These are phyloP conservation scores for Coemansia sp. DNA, from an alignment of 192 early-diverging fungal genomes.

Conservation along the genomic window DNA sequence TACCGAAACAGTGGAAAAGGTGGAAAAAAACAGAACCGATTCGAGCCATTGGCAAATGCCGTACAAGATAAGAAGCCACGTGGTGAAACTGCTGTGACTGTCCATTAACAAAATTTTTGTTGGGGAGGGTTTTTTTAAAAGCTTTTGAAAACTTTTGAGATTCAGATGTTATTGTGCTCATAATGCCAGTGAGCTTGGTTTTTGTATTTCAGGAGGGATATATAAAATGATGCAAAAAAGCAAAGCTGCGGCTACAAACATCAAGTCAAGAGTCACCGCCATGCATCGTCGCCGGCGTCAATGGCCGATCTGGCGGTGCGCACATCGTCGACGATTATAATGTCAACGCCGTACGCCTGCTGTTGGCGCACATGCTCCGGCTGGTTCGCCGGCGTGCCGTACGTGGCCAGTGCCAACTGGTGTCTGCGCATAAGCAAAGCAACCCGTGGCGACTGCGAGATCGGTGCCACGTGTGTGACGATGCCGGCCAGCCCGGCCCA, in stretches of 20 bases:
- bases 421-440: conserved; percentile 70
- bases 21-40: background rate
- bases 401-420: conserved; percentile 74
- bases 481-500: conserved; percentile 74
- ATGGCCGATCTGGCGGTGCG: conserved; percentile 54
- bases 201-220: background rate
- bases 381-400: conserved; percentile 79
- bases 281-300: conserved; percentile 4
- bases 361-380: conserved; percentile 70
- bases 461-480: conserved; percentile 71
- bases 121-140: too few relatives aligned
- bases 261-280: background rate
- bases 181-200: too few relatives aligned
- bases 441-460: conserved; percentile 73
- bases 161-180: too few relatives aligned
- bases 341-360: conserved; percentile 78
- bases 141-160: too few relatives aligned
- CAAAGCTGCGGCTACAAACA: background rate
- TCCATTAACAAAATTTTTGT: too few relatives aligned
- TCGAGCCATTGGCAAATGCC: background rate
- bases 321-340: conserved; percentile 78
- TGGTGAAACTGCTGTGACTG: background rate
- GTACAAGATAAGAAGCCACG: too few relatives aligned
- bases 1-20: background rate
- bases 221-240: background rate